Base-by-base conservation (phyloP, 2,329 filamentous ascomycete genomes). In the Boeremia exigua region DNA sequence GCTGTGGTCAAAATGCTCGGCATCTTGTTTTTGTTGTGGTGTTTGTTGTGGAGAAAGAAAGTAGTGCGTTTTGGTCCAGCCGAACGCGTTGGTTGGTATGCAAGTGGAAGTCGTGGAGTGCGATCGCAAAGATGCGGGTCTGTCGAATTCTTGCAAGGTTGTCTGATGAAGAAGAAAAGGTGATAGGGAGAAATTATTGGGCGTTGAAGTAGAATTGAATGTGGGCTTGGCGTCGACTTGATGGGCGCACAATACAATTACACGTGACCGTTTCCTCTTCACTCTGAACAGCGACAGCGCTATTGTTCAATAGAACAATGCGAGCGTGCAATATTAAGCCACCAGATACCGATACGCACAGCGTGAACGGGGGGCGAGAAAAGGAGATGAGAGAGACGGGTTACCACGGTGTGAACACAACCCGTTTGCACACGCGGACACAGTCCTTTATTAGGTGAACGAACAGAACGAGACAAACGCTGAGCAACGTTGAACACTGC, bases 401-500 rank as follows among this genome's bases (percentile, higher is more conserved):
- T 44, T 47, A 51, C 37, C 37, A 56, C 53, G 49, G 60, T 61
- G 62, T 52, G 54, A 48, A 59, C 53, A 47, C 60, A 52, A 48
- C 23, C 36, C 11, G 33, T 23, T 43, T 56, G 56, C 57, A 61
- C 56, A 61, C 44, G 60, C 60, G 60, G 66, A 53, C 60, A 58
- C 46, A 46, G 52, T 38, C 63, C 68, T 71, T 70, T 72, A 73
- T 74, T 55, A 70, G 60, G 62, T 62, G 60, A 61, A 34, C 64
- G 63, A 67, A 67, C 48, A 60, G 55, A 33, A 62, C 69, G 66
- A 69, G 68, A 72, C 70, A 71, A 51, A 69, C 62, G 64, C 65
- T 56, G 56, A 44, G 51, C 48, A 60, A 59, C 47, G 52, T 60
- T 56, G 62, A 48, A 57, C 58, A 59, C 50, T 52, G 62, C 47